These are phyloP conservation scores for Naganishia kalamii DNA, from an alignment of 768 basidiomycete species.

Conservation along the genomic window DNA sequence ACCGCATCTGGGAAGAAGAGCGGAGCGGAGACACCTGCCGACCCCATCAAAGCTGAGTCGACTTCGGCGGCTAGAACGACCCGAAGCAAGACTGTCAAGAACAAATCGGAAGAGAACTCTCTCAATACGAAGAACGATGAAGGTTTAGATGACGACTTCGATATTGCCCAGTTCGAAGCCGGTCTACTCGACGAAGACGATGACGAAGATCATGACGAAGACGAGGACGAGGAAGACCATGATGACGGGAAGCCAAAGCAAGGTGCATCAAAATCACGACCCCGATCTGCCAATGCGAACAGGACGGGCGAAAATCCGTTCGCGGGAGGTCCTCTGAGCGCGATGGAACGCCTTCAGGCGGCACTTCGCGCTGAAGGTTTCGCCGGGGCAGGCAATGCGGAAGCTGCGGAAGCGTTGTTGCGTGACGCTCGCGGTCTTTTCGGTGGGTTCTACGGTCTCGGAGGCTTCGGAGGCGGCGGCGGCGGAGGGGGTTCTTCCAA, in stretches of 20 bases:
- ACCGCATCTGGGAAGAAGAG: neutral
- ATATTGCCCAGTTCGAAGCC: slow-evolving; percentile 17
- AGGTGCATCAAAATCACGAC: slow-evolving; percentile 4
- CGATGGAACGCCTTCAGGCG: slow-evolving; percentile 27
- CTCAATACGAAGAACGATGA: neutral
- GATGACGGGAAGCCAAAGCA: slow-evolving; percentile 23
- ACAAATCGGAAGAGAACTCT: neutral
- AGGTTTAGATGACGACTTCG: slow-evolving; percentile 16
- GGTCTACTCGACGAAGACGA: slow-evolving; percentile 13
- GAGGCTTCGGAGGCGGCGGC: slow-evolving; percentile 54
- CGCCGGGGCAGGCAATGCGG: slow-evolving; percentile 42
- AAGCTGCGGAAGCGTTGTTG: slow-evolving; percentile 46
- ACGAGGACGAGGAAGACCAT: slow-evolving; percentile 37
- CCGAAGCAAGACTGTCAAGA: neutral
- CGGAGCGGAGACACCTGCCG: neutral
- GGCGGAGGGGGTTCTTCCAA: slow-evolving; percentile 51
- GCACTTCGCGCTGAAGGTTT: slow-evolving; percentile 26
- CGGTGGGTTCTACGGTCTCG: slow-evolving; percentile 64
- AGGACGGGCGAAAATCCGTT: neutral
- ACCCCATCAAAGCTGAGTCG: neutral
- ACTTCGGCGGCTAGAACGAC: neutral
- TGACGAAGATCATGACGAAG: slow-evolving; percentile 20
- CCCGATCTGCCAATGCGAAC: slow-evolving; percentile 1
- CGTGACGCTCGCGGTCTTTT: slow-evolving; percentile 59
- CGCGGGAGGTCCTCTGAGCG: neutral